Evolutionary conservation across 176 grass and related monocot species (phyloP).

Genomic region (Elymus sibiricus): DNA sequence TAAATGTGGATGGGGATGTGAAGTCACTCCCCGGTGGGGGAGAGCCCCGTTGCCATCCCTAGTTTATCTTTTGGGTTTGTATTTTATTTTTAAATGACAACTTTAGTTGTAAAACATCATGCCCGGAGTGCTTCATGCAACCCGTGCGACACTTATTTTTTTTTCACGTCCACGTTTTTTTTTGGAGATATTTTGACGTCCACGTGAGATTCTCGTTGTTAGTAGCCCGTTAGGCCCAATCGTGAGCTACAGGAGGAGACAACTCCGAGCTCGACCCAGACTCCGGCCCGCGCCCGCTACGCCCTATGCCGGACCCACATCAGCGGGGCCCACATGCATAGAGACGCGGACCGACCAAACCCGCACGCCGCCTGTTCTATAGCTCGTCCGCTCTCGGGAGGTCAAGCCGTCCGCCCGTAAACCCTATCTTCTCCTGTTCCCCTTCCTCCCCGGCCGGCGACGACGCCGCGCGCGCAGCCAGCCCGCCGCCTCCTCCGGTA

Average conservation of each 20-base stretch:
- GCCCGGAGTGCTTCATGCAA: no score
- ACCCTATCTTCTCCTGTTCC: constrained; percentile 8
- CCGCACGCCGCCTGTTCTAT: neutral
- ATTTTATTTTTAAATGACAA: no score
- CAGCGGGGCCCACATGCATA: neutral
- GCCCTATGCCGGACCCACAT: neutral
- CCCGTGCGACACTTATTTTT: no score
- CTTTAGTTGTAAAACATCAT: no score
- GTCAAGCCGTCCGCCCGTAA: neutral
- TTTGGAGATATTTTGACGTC: no score
- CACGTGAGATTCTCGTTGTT: no score
- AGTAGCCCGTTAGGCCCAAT: neutral
- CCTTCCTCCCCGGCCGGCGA: neutral
- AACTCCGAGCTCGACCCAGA: neutral
- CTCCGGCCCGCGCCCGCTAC: neutral
- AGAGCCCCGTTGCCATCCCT: no score
- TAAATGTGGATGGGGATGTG: no score
- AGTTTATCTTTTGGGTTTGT: no score
- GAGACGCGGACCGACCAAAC: neutral
- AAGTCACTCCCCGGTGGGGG: no score
- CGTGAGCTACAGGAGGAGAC: no score
- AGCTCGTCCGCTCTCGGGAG: neutral
- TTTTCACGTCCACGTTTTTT: no score
- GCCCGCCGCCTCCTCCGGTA: neutral
- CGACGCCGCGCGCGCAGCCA: neutral